phyloP scores from a whole-genome alignment of 129 eudicot species.

The Helichrysum umbraculigerum region DNA sequence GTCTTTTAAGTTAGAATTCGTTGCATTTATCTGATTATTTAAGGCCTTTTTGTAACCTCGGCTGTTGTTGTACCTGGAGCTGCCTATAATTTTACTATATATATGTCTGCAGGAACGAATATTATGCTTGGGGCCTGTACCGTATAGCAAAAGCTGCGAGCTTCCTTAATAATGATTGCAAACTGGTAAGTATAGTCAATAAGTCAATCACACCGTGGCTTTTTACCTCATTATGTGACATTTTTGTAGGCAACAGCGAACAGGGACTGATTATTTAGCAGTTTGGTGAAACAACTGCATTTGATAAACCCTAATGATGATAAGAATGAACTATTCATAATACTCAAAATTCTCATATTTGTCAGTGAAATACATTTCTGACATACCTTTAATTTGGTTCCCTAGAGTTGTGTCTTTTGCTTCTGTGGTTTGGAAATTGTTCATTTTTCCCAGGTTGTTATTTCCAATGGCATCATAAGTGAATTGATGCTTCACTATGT shows the following conservation, averaged over 20 bases:
- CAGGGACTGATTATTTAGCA: background rate
- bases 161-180: conserved; percentile 96
- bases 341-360: conserved; percentile 4
- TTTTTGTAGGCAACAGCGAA: conserved; percentile 1
- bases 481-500: conserved; percentile 2
- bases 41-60: conserved; percentile 3
- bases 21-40: background rate
- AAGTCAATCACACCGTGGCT: background rate
- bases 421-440: background rate
- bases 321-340: background rate
- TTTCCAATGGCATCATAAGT: background rate
- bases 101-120: conserved; percentile 70
- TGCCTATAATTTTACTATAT: conserved; percentile 16
- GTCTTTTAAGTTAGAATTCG: conserved; percentile 13
- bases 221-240: background rate
- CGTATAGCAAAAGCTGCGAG: conserved; percentile 97
- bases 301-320: background rate
- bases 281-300: background rate
- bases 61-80: conserved; percentile 5
- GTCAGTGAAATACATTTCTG: conserved; percentile 9
- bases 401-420: conserved; percentile 16
- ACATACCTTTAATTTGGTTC: background rate
- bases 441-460: background rate
- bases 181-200: conserved; percentile 87
- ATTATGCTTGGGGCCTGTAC: conserved; percentile 94